Conservation (phyloP, 345 rosid genomes). For the Raphanus sativus region DNA sequence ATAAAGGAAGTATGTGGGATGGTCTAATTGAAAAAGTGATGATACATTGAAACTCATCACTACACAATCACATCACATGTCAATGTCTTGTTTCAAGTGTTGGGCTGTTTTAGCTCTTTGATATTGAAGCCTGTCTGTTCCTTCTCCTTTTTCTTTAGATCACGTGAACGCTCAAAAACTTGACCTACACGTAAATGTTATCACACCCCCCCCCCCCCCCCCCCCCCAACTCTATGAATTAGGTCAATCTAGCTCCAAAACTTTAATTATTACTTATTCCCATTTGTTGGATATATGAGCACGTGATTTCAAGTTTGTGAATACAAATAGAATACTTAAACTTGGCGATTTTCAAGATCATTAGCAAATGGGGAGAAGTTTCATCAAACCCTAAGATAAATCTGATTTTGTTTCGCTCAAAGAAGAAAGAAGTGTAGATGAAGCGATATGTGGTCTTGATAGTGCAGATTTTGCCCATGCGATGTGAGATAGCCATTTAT, state of each 20-base stretch:
- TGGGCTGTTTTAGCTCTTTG: conserved; percentile 26
- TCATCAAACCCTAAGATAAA: conserved; percentile 38
- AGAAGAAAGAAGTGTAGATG: conserved; percentile 38
- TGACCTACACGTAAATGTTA: conserved; percentile 32
- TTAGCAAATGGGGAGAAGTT: conserved; percentile 16
- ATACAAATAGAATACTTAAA: conserved; percentile 12
- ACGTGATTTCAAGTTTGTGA: conserved; percentile 14
- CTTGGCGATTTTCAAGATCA: conserved; percentile 29
- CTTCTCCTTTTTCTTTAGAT: neutral
- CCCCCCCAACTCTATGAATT: neutral
- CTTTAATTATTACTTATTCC: conserved; percentile 17
- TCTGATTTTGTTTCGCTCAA: conserved; percentile 40
- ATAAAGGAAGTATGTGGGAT: conserved; percentile 19
- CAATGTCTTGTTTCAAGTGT: conserved; percentile 24
- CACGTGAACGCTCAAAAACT: conserved; percentile 31
- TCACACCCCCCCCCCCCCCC: neutral
- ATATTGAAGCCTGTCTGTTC: conserved; percentile 34
- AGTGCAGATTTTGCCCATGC: conserved; percentile 26
- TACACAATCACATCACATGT: conserved; percentile 27
- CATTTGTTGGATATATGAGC: conserved; percentile 25
- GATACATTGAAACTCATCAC: conserved; percentile 39
- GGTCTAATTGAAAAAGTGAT: conserved; percentile 21
- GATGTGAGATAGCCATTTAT: conserved; percentile 20
- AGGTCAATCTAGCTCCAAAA: conserved; percentile 21
- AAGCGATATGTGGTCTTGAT: conserved; percentile 32